Conservation (phyloP, 2,329 filamentous ascomycete species). For the Nannizziopsis arthrosporioides region DNA sequence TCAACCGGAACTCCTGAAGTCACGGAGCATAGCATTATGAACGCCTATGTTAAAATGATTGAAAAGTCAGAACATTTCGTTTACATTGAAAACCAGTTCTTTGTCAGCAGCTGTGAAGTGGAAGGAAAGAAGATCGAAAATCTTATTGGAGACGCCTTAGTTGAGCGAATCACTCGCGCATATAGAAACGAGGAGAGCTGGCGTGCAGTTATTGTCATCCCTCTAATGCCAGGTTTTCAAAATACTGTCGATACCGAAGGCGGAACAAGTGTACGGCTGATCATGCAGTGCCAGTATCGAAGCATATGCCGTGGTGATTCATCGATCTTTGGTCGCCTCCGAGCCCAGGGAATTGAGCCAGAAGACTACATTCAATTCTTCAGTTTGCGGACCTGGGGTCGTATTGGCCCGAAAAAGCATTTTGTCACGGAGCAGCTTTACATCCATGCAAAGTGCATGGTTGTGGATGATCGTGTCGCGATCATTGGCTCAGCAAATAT, state of each 20-base stretch:
- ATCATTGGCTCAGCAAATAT: slow-evolving; percentile 69
- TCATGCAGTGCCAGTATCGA: slow-evolving; percentile 99
- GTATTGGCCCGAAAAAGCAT: slow-evolving; percentile 67
- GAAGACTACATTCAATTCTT: slow-evolving; percentile 80
- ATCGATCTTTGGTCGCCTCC: slow-evolving; percentile 74
- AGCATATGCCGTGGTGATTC: slow-evolving; percentile 84
- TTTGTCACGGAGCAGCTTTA: slow-evolving; percentile 86
- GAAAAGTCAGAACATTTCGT: slow-evolving; percentile 68
- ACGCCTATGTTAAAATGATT: slow-evolving; percentile 79
- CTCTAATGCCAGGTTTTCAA: slow-evolving; percentile 85
- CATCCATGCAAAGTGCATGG: slow-evolving; percentile 75
- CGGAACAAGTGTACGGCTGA: slow-evolving; percentile 75
- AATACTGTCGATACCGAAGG: slow-evolving; percentile 76
- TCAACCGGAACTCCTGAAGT: slow-evolving; percentile 46
- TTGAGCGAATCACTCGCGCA: slow-evolving; percentile 75
- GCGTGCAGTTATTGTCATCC: slow-evolving; percentile 78
- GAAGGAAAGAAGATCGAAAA: slow-evolving; percentile 83
- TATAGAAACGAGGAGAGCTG: slow-evolving; percentile 77
- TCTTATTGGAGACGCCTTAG: slow-evolving; percentile 74
- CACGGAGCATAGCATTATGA: slow-evolving; percentile 67
- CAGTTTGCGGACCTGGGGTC: slow-evolving; percentile 85
- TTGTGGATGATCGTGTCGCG: slow-evolving; percentile 69
- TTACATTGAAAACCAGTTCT: slow-evolving; percentile 98
- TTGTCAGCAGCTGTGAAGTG: slow-evolving; percentile 69
- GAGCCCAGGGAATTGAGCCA: slow-evolving; percentile 63